Base-by-base conservation (phyloP, 2,329 filamentous ascomycete species). In the Penicillium sp. region DNA sequence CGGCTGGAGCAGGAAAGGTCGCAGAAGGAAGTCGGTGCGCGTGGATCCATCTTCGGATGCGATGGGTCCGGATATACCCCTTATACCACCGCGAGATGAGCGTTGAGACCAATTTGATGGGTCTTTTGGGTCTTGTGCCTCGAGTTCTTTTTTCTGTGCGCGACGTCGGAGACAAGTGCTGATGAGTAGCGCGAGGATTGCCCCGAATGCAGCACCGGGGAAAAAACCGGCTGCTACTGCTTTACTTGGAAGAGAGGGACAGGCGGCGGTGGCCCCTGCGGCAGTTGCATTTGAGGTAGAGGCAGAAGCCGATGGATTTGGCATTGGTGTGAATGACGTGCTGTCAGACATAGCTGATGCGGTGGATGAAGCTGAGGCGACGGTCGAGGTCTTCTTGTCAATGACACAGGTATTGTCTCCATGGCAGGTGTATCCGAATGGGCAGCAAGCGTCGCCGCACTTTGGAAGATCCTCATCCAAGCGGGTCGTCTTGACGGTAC, bases 131-230 rank as follows among this genome's bases (percentile, higher is more conserved):
- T 53, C 51, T 34, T 48, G 42, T 4, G 42, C 44, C 25, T 50
- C 44, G 16, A 50, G 45, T 34, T 47, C 41, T 14, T 50, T 44
- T 26, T 59, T 56, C 7, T 37, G 33, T 1, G 38, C 23, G 14
- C 50, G 50, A 17, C 39, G 42, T 32, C 66, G 57, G 36, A 67
- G 48, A 46, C 60, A 66, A 37, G 61, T 56, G 25, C 61, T 50
- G 38, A 80, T 57, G 61, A 71, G 47, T 72, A 77, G 23, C 75
- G 75, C 54, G 65, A 70, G 23, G 68, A 82, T 31, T 62, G 62
- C 59, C 5, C 69, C 69, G 17, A 64, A 56, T n/a, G 69, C 35
- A 11, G 67, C 51, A 4, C 69, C 69, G 2, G 69, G 65, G 48
- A 71, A 69, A 52, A 72, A 69, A 12, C 69, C 69, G 6, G 64